Base-by-base conservation (phyloP, 2,329 filamentous ascomycete genomes). In the Diplodia sapinea region DNA sequence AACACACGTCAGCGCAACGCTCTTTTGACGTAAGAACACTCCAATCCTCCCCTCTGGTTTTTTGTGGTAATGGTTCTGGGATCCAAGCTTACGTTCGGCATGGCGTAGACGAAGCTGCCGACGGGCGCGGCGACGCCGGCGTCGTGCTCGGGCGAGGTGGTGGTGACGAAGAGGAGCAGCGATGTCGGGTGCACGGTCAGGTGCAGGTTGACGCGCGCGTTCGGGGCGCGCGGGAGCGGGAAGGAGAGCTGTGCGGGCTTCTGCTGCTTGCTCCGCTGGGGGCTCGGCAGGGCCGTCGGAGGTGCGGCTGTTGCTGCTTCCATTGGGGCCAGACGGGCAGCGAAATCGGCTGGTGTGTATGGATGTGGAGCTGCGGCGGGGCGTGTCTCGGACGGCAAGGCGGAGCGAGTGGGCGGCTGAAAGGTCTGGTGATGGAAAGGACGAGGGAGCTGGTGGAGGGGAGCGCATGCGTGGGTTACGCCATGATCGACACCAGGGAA, bases 71-170 rank as follows among this genome's bases (percentile, higher is more conserved):
- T 26, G 23, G 23, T 26, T 26, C 23, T 26, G 23, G 3, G 23
- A 26, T 26, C 3, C 23, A 26, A 26, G 40, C 83, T 73, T 82
- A 97, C 95, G 81, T 97, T 91, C 17, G 95, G 94, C 77, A 99
- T 87, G 2, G 94, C 92, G 77, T 97, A 98, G 55, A 98, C 92
- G 75, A 98, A 94, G 61, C 93, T 97, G 3, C 95, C 94, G 79
- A 98, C 85, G 0, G 79, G 72, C 2, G 80, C 61, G 7, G 74
- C 69, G 9, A 73, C 62, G 68, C 72, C 52, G 31, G 74, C 70
- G 1, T 78, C 74, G 23, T 82, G 85, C 1, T 82, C 74, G 2
- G 82, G 80, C 0, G 76, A 69, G 8, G 84, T 85, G 0, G 84
- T 87, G 0, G 85, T 83, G 54, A 89, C 78, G 74, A 88, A 88